Percentiles rank a stretch among this genome's conserved stretches.
Conservation (phyloP, 306 rosid genomes). For the Hylodesmum podocarpum region DNA sequence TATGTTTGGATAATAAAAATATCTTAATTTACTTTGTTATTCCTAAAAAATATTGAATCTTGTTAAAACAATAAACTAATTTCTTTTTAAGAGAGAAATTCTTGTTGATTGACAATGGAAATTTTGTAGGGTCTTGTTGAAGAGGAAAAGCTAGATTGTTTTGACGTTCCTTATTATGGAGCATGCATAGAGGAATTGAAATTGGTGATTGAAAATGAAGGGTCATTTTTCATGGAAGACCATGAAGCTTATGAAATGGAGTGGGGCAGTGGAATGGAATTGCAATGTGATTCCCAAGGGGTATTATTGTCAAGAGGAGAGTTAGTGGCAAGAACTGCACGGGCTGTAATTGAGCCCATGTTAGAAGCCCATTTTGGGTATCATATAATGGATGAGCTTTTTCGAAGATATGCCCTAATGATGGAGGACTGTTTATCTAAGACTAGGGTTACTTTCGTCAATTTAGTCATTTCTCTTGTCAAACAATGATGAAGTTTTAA, state of each 20-base stretch:
- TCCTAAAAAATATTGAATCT: too few species aligned
- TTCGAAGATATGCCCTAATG: constrained; percentile 33
- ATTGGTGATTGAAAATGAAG: constrained; percentile 51
- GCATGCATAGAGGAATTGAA: constrained; percentile 60
- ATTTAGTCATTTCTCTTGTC: too few species aligned
- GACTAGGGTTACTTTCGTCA: too few species aligned
- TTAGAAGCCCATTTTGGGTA: constrained; percentile 61
- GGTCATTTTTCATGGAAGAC: constrained; percentile 54
- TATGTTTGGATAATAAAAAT: too few species aligned
- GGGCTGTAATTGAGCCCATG: constrained; percentile 82
- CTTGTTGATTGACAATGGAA: neutral
- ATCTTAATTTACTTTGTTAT: too few species aligned
- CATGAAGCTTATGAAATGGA: constrained; percentile 44
- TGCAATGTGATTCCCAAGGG: neutral
- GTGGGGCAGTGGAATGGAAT: constrained; percentile 56
- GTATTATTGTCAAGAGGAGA: constrained; percentile 10
- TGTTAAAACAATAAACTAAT: too few species aligned
- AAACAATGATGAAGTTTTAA: too few species aligned
- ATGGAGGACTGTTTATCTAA: constrained; percentile 48
- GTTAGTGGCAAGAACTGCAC: constrained; percentile 27
- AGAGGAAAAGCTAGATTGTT: constrained; percentile 66
- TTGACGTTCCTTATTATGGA: constrained; percentile 75
- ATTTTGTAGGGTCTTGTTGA: constrained; percentile 45
- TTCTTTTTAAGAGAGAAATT: neutral
- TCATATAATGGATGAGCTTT: constrained; percentile 53